Evolutionary conservation across 192 early-diverging fungal genomes (phyloP).

Genomic region (Chytriomyces confervae): DNA sequence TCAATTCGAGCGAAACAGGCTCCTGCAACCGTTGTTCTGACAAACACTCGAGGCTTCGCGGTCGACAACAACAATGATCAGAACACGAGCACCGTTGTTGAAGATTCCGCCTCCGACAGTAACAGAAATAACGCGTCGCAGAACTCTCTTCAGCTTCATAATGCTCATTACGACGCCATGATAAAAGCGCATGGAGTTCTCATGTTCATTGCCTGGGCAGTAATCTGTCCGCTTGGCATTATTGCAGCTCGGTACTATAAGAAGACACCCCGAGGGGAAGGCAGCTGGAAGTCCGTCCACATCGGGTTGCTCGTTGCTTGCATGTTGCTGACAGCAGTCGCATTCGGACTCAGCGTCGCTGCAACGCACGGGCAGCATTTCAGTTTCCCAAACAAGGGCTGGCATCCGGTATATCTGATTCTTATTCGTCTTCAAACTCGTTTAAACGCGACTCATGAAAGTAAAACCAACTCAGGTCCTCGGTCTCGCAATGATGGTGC

Average conservation of each 20-base stretch:
- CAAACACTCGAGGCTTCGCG: too few species aligned
- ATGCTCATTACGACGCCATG: neutral
- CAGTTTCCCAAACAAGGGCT: conserved; percentile 12
- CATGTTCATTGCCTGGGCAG: conserved; percentile 43
- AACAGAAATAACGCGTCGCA: too few species aligned
- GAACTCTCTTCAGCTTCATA: too few species aligned
- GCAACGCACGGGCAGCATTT: conserved; percentile 30
- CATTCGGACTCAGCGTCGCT: conserved; percentile 12
- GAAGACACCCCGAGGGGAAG: neutral
- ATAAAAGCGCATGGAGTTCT: conserved; percentile 35
- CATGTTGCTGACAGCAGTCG: conserved; percentile 6
- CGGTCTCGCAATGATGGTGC: conserved; percentile 15
- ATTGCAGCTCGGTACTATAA: conserved; percentile 29
- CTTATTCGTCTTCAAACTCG: neutral
- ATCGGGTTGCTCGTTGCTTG: conserved; percentile 1
- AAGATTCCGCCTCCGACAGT: too few species aligned
- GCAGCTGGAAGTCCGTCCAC: conserved; percentile 3
- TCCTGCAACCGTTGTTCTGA: too few species aligned
- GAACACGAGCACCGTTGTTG: too few species aligned
- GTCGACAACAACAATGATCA: too few species aligned
- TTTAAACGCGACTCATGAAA: neutral
- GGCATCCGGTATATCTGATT: conserved; percentile 17
- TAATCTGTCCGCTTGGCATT: conserved; percentile 36
- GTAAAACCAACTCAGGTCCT: neutral
- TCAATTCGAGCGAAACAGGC: too few species aligned